Evolutionary conservation across 2,329 filamentous ascomycete species (phyloP).

Genomic region (Sarocladium brachiariae): DNA sequence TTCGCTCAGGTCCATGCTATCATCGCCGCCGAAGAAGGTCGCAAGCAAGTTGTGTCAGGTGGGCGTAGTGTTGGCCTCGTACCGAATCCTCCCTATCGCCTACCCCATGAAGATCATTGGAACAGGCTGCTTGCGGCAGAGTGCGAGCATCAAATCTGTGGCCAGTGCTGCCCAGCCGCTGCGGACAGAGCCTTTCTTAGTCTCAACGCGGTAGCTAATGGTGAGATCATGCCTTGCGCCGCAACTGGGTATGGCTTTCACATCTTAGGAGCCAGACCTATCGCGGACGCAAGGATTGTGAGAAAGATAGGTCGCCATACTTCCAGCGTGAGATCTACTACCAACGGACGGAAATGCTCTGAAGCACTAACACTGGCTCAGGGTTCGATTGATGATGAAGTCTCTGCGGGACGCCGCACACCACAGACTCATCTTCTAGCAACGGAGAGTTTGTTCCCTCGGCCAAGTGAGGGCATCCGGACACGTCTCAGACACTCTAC

Average conservation of each 20-base stretch:
- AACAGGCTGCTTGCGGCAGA: conserved; percentile 26
- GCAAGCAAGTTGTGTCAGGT: conserved; percentile 19
- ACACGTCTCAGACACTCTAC: conserved; percentile 19
- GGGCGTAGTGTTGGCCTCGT: conserved; percentile 13
- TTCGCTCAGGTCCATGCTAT: conserved; percentile 24
- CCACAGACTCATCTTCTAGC: conserved; percentile 15
- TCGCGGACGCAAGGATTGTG: conserved; percentile 31
- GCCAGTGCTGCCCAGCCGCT: conserved; percentile 37
- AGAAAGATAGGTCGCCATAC: conserved; percentile 22
- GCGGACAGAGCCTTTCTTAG: conserved; percentile 40
- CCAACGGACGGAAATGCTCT: background rate
- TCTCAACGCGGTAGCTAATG: conserved; percentile 41
- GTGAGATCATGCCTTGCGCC: conserved; percentile 41
- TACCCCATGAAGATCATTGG: conserved; percentile 14
- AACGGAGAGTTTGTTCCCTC: conserved; percentile 21
- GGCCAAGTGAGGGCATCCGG: conserved; percentile 17
- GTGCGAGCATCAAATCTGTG: conserved; percentile 46
- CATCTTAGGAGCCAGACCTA: conserved; percentile 33
- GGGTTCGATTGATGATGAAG: background rate
- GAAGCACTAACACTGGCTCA: background rate
- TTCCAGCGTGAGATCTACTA: background rate
- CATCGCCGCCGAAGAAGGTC: conserved; percentile 18
- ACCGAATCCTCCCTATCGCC: conserved; percentile 14
- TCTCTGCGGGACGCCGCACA: background rate
- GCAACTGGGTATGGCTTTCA: conserved; percentile 49